These are phyloP conservation scores for Claviceps sp. DNA, from an alignment of 2,329 filamentous ascomycete species.

Conservation along the genomic window DNA sequence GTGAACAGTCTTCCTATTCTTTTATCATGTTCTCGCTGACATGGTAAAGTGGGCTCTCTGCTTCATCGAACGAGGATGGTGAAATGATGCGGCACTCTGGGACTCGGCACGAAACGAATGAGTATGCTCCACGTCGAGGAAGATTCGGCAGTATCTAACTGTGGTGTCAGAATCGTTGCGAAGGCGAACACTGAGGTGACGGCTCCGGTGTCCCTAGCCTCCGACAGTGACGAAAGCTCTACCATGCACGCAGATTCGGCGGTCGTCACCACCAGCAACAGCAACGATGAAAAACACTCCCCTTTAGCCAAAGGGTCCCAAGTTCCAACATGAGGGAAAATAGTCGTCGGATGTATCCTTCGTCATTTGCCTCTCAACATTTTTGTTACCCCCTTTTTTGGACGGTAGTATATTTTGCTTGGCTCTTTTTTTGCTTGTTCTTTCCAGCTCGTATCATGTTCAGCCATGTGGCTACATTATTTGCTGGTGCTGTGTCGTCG, in stretches of 20 bases:
- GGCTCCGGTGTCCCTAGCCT: slow-evolving; percentile 27
- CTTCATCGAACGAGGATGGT: slow-evolving; percentile 17
- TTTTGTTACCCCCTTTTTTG: neutral
- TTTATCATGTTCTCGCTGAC: slow-evolving; percentile 1
- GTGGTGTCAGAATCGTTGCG: slow-evolving; percentile 20
- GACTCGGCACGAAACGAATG: slow-evolving; percentile 20
- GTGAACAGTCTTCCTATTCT: slow-evolving; percentile 12
- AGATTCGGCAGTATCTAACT: slow-evolving; percentile 20
- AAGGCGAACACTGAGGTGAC: slow-evolving; percentile 28
- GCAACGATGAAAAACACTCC: slow-evolving; percentile 34
- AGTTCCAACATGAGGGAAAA: slow-evolving; percentile 20
- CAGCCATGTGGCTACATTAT: slow-evolving; percentile 7
- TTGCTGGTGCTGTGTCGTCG: slow-evolving; percentile 3
- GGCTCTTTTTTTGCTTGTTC: slow-evolving; percentile 6
- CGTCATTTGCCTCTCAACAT: neutral
- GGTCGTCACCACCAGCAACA: slow-evolving; percentile 17
- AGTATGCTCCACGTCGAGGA: slow-evolving; percentile 20
- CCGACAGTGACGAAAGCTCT: slow-evolving; percentile 38
- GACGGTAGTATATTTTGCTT: slow-evolving; percentile 7
- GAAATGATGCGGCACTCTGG: slow-evolving; percentile 17
- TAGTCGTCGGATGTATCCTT: slow-evolving; percentile 8
- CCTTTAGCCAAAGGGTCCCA: slow-evolving; percentile 30
- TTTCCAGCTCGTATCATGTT: slow-evolving; percentile 6
- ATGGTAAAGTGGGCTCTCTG: slow-evolving; percentile 13
- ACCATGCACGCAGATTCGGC: slow-evolving; percentile 40